Evolutionary conservation across 345 rosid species (phyloP), one percentile per base, ranked within the genome.

Genomic region (Carallia pectinifolia): DNA sequence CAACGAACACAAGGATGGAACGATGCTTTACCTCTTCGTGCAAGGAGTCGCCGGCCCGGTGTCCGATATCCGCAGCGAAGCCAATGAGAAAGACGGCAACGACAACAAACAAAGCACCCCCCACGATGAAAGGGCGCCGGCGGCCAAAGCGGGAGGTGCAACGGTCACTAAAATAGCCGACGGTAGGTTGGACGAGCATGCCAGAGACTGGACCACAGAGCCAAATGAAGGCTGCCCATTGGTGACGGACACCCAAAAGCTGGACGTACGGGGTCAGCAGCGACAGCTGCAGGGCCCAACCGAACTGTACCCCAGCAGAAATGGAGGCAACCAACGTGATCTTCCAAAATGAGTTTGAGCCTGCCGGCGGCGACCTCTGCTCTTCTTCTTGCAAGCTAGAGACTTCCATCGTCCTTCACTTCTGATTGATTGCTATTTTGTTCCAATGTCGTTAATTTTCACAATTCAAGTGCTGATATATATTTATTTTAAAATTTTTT

Each of bases 191-290:
- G 19, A 94, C 96, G 1, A 94, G 74, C 72, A 94, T 77, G 27
- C 98, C 97, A 37, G 98, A 91, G 75, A 93, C 31, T 66, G 98
- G 98, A 0, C 98, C 97, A 34, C 96, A 91, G 33, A 94, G 90
- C 98, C 97, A 94, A 38, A 94, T 88, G 78, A 88, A 76, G 30
- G 98, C 79, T 6, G 97, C 89, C 95, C 95, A 89, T 29, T 77
- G 79, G 82, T 91, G 98, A 13, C 93, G 93, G 63, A 94, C 81
- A 1, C 98, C 97, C 0, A 94, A 80, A 34, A 82, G 85, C 61
- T 94, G 97, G 3, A 90, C 96, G 67, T 94, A 91, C 0, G 97
- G 98, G n/a, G 98, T 94, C 19, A 94, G 64, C 1, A 94, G 81
- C 18, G 97, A 94, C 6, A 94, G 86, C 68, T 94, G 98, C 1